Conservation (phyloP, 139 green algal species). For the Auxenochlorella protothecoides region DNA sequence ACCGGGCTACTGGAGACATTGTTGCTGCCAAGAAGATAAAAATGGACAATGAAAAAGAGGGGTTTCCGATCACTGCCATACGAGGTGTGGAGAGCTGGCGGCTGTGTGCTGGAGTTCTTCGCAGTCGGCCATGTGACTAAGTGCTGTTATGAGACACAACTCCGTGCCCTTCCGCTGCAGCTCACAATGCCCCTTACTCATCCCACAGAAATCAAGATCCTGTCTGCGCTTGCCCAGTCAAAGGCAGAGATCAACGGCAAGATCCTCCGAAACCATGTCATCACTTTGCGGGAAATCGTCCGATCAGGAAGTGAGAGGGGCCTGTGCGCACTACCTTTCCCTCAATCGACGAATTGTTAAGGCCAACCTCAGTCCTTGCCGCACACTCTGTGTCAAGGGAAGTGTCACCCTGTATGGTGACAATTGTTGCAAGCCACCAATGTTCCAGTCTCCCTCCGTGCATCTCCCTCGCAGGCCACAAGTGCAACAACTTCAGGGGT, state of each 20-base stretch:
- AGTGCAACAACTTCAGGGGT: conserved; percentile 81
- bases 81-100: conserved; percentile 14
- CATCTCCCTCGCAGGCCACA: conserved; percentile 37
- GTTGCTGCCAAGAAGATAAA: conserved; percentile 96
- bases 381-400: not conserved
- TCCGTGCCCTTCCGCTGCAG: too few species aligned
- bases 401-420: conserved; percentile 6
- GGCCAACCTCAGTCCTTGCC: too few species aligned
- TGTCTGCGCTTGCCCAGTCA: conserved; percentile 49
- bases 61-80: conserved; percentile 98
- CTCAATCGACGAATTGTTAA: too few species aligned
- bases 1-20: conserved; percentile 33
- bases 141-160: too few species aligned
- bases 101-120: too few species aligned
- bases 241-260: conserved; percentile 1
- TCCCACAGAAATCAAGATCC: conserved; percentile 66
- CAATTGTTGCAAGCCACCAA: not conserved
- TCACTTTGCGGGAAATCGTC: conserved; percentile 94
- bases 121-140: too few species aligned
- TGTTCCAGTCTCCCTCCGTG: not conserved
- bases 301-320: conserved; percentile 56
- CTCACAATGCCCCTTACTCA: too few species aligned
- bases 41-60: conserved; percentile 99
- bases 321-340: not conserved
- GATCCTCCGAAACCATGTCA: conserved; percentile 84